Conservation (phyloP, 2,329 filamentous ascomycete species). For the Dactylellina haptotyla region DNA sequence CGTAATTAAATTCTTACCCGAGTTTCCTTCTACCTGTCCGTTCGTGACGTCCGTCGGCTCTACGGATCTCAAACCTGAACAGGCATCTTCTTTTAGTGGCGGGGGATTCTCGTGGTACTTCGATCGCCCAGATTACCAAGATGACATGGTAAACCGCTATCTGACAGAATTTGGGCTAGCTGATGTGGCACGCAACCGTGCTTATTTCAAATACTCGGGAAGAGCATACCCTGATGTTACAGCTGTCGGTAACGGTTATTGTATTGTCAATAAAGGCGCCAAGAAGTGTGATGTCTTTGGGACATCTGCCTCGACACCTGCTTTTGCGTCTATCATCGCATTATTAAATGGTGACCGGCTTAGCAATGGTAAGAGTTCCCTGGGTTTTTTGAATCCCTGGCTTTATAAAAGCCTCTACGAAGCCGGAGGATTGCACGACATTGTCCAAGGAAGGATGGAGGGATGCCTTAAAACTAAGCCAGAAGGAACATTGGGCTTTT, state of each 20-base stretch:
- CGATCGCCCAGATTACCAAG: constrained; percentile 64
- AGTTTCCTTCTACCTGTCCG: constrained; percentile 59
- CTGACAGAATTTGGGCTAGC: constrained; percentile 56
- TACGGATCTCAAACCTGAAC: constrained; percentile 61
- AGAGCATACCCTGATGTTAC: constrained; percentile 70
- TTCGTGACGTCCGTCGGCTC: constrained; percentile 60
- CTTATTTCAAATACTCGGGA: constrained; percentile 63
- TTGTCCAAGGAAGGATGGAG: constrained; percentile 61
- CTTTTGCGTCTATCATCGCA: constrained; percentile 69
- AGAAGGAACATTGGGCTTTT: constrained; percentile 38
- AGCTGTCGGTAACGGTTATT: constrained; percentile 65
- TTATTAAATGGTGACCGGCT: constrained; percentile 72
- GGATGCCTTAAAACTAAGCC: constrained; percentile 60
- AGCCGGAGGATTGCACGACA: constrained; percentile 60
- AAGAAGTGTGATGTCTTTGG: constrained; percentile 63
- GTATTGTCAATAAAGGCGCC: constrained; percentile 60
- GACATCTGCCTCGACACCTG: constrained; percentile 68
- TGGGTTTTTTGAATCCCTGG: constrained; percentile 65
- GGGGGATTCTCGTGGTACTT: constrained; percentile 69
- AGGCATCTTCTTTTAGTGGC: constrained; percentile 63
- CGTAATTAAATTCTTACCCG: constrained; percentile 1
- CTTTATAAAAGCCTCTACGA: constrained; percentile 59
- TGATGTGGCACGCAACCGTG: constrained; percentile 61
- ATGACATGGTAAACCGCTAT: constrained; percentile 62
- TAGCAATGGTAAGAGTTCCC: constrained; percentile 62